Base-by-base conservation (phyloP, 495 filamentous ascomycete species). In the Penicillium manginii region DNA sequence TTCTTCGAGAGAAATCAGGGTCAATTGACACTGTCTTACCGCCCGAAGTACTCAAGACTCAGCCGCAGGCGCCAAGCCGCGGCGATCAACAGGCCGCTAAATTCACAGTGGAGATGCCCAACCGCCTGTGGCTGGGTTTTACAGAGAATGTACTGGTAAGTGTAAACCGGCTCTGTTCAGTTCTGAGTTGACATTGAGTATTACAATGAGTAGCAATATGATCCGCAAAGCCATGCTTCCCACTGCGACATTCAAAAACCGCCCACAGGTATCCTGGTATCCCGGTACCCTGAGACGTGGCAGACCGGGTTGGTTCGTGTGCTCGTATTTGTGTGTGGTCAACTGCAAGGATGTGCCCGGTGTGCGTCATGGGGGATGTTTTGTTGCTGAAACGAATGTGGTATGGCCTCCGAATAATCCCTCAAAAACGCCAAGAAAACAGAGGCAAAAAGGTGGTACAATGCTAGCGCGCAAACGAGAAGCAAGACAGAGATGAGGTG, bases 131-230 rank as follows among this genome's bases (percentile, higher is more conserved):
- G 26, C 46, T 47, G 43, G 17, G 15, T 12, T 14, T 14, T 39
- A 12, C 15, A 39, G 35, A 39, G 12, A 39, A 5, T 39, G 12
- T 39, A 1, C 9, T 39, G 35, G 35, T 39, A 17, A 43, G 15
- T 17, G n/a, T 43, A 43, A 19, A 21, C 9, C 40, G 40, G 17
- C 19, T 43, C n/a, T n/a, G n/a, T n/a, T n/a, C n/a, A n/a, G 40
- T 43, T 8, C 17, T 43, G 15, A 61, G 51, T 67, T 59, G 52
- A 61, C 52, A 67, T 64, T 61, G 59, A 55, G 23, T 53, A 64
- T 61, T 60, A 58, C 15, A 31, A 15, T 57, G 54, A 19, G 35
- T 58, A 59, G 46, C 45, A 59, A 64, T 61, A 61, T 54, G 29
- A 45, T 35, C 22, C 29, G 52, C 40, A 15, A 47, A 8, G 50